Base-by-base conservation (phyloP, 441 rosid genomes). In the Pelargonium hybrid region DNA sequence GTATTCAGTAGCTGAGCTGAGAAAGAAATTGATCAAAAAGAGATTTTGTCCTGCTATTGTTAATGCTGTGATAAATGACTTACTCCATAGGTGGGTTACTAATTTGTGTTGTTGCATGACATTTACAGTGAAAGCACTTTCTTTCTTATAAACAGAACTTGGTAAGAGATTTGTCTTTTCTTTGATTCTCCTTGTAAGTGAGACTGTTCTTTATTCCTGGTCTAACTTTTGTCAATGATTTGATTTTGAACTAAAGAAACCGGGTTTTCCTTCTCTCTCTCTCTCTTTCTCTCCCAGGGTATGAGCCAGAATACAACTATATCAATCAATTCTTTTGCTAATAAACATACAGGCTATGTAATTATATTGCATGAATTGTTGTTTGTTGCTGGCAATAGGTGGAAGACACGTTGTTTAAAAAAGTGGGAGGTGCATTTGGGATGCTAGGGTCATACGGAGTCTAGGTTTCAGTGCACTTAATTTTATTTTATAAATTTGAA, bases 11-110 rank as follows among this genome's bases (percentile, higher is more conserved):
- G 82, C 74, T 37, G 91, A 91, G 78, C 81, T 93, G 74, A 84
- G 80, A 82, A 93, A 89, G 87, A 90, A 93, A 77, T 82, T 89
- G 50, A 71, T 65, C 6, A 88, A 77, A 50, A 93, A 88, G 87
- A 84, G 76, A 66, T 85, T 80, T 80, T 78, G 85, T 69, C 67
- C 76, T 29, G 77, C 80, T 61, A 74, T 79, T 2, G 78, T 84
- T 66, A 87, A 87, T 64, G 69, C 70, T n/a, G 75, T 90, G 84
- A 77, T 87, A 77, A 77, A 69, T 47, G 84, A 86, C 80, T 84
- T 88, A 56, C 82, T 81, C 74, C 74, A 69, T 37, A 87, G 92
- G 96, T 90, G 75, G 64, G 61, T 73, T 0, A 73, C 45, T 71
- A 62, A 9, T 71, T 69, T 69, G 8, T 70, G 56, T 67, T 70